Evolutionary conservation across 1,284 basidiomycete species (phyloP).

Genomic region (Apiotrichum akiyoshidainum): DNA sequence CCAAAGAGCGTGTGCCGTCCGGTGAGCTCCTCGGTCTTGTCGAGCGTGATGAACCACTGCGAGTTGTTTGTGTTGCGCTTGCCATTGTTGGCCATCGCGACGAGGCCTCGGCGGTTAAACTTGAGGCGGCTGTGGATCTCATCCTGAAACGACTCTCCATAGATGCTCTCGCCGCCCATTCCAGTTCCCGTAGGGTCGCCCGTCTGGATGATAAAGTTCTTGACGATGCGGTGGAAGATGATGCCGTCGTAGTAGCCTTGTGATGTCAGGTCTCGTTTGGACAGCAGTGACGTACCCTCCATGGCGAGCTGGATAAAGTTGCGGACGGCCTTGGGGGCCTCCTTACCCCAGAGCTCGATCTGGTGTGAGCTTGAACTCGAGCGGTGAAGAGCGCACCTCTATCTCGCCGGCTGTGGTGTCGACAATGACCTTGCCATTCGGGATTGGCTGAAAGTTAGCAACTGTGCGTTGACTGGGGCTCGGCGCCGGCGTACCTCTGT

Average conservation of each 20-base stretch:
- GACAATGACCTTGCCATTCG: slow-evolving; percentile 79
- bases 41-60: slow-evolving; percentile 88
- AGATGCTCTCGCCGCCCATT: slow-evolving; percentile 84
- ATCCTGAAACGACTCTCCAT: slow-evolving; percentile 86
- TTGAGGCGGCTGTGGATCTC: slow-evolving; percentile 86
- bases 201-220: slow-evolving; percentile 86
- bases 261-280: slow-evolving; percentile 10
- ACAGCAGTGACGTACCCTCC: slow-evolving; percentile 65
- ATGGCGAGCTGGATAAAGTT: slow-evolving; percentile 87
- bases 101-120: slow-evolving; percentile 66
- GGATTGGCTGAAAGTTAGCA: slow-evolving; percentile 53
- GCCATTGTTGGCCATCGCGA: slow-evolving; percentile 91
- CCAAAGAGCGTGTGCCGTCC: slow-evolving; percentile 87
- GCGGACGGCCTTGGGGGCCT: slow-evolving; percentile 87
- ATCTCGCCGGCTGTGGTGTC: slow-evolving; percentile 88
- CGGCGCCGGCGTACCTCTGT: slow-evolving; percentile 33
- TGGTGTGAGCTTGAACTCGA: slow-evolving; percentile 19
- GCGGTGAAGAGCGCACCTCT: slow-evolving; percentile 53
- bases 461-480: background rate
- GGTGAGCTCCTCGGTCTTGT: slow-evolving; percentile 81
- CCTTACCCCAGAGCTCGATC: slow-evolving; percentile 92
- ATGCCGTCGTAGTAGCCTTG: slow-evolving; percentile 92
- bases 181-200: slow-evolving; percentile 92
- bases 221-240: slow-evolving; percentile 80
- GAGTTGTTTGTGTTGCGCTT: slow-evolving; percentile 78